A percentile compares a stretch with the other conserved stretches of the same genome.
Evolutionary conservation across 179 eudicot species (phyloP).

Genomic region (Silene noctiflora): DNA sequence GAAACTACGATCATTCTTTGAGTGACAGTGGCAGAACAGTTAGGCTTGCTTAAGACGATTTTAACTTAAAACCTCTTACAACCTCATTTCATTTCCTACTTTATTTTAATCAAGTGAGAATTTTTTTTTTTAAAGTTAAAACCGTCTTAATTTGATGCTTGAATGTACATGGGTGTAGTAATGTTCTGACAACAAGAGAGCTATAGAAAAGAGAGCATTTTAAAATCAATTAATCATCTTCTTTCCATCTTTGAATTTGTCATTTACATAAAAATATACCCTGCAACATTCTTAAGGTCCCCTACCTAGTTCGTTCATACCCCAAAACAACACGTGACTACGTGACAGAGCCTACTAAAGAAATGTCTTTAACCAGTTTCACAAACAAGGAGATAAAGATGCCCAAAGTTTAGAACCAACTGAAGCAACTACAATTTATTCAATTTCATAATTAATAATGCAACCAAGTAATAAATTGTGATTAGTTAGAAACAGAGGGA

Average conservation of each 20-base stretch:
- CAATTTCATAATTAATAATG: background rate
- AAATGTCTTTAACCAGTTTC: slow-evolving; percentile 13
- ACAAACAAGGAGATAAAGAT: slow-evolving; percentile 16
- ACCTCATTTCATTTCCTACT: too few species aligned
- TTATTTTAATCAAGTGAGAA: too few species aligned
- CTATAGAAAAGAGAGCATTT: background rate
- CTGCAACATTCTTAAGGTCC: slow-evolving; percentile 33
- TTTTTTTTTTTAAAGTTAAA: too few species aligned
- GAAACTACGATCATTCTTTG: too few species aligned
- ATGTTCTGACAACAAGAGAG: too few species aligned
- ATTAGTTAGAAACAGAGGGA: background rate
- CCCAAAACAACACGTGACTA: slow-evolving; percentile 15
- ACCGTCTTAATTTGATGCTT: too few species aligned
- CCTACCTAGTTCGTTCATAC: slow-evolving; percentile 12
- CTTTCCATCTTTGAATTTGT: background rate
- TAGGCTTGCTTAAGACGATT: too few species aligned
- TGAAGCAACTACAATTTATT: background rate
- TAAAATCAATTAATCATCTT: background rate
- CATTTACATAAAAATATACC: background rate
- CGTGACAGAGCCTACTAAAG: slow-evolving; percentile 22
- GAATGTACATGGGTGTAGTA: too few species aligned
- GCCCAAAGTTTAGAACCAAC: slow-evolving; percentile 15
- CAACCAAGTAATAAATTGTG: background rate
- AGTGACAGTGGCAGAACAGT: too few species aligned
- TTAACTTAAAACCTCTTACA: too few species aligned